Percentiles rank a stretch among this genome's conserved stretches.
phyloP scores from a whole-genome alignment of 2,329 filamentous ascomycete species.

The Exophiala aquamarina region DNA sequence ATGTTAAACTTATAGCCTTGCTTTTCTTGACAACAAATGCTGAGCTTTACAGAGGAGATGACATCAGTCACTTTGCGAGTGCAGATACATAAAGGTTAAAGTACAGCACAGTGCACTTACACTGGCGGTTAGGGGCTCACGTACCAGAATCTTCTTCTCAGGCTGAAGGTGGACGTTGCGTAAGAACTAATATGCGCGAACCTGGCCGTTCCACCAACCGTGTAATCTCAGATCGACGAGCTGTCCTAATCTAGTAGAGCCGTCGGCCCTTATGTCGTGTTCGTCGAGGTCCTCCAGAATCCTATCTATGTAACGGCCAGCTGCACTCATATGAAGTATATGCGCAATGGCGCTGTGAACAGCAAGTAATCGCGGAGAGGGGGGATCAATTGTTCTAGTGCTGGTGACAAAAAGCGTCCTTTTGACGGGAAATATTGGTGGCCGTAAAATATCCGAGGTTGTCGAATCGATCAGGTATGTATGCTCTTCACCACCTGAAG shows the following conservation, averaged over 20 bases:
- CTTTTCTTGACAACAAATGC: no score
- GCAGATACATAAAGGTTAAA: no score
- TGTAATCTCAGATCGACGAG: constrained; percentile 13
- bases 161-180: no score
- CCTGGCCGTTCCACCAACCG: constrained; percentile 15
- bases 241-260: constrained; percentile 16
- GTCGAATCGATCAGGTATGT: constrained; percentile 18
- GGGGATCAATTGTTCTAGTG: constrained; percentile 34
- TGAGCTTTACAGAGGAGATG: no score
- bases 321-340: constrained; percentile 28
- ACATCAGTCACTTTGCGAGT: no score
- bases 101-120: no score
- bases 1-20: no score
- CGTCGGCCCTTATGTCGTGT: constrained; percentile 15
- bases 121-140: no score
- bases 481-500: constrained; percentile 7
- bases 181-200: constrained; percentile 1
- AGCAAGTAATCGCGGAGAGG: constrained; percentile 27
- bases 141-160: no score
- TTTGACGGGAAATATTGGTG: constrained; percentile 25
- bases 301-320: constrained; percentile 25
- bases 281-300: constrained; percentile 29
- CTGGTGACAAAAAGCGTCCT: constrained; percentile 28
- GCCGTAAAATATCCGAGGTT: constrained; percentile 9
- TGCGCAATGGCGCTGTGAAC: constrained; percentile 30